A percentile compares a stretch with the other conserved stretches of the same genome.
phyloP scores from a whole-genome alignment of 345 rosid genomes.

The Angophora floribunda region DNA sequence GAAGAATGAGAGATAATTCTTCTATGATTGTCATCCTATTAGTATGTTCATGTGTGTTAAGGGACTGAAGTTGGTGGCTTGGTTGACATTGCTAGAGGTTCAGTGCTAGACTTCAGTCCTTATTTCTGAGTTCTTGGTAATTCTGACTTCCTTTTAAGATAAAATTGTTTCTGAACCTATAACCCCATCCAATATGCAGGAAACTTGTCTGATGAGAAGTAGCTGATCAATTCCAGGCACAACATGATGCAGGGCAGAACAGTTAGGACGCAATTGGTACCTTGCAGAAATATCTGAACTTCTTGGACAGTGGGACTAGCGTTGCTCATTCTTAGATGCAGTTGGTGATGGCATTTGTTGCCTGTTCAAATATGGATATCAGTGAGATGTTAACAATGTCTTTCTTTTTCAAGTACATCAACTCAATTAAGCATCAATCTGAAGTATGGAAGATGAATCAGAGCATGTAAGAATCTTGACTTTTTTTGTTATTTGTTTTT shows the following conservation, averaged over 20 bases:
- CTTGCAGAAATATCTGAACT: neutral
- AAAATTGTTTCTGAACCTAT: neutral
- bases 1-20: neutral
- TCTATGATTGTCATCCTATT: neutral
- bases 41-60: neutral
- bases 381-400: neutral
- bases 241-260: neutral
- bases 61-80: neutral
- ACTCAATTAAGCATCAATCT: neutral
- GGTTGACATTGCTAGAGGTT: neutral
- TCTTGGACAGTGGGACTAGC: neutral
- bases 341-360: neutral
- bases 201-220: neutral
- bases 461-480: neutral
- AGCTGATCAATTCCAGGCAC: neutral
- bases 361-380: neutral
- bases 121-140: neutral
- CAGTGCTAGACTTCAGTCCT: neutral
- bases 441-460: neutral
- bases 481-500: neutral
- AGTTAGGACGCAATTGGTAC: neutral
- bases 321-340: neutral
- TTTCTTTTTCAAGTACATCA: neutral
- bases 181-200: neutral
- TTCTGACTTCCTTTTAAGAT: neutral